These are phyloP conservation scores for Exidia glandulosa DNA, from an alignment of 768 basidiomycete species.

Conservation along the genomic window DNA sequence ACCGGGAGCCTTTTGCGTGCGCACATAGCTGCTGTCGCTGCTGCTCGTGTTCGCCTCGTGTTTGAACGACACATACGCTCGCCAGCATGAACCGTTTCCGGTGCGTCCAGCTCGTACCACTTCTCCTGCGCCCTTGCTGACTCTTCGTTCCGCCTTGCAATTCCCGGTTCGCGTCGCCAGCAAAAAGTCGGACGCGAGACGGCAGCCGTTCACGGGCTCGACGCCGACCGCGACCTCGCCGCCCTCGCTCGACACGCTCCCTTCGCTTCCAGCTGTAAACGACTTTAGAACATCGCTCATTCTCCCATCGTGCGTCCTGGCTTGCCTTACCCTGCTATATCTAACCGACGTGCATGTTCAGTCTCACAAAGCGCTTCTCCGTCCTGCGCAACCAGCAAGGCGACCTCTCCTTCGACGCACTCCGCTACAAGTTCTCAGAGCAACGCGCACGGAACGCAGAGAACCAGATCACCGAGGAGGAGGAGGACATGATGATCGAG, in stretches of 20 bases:
- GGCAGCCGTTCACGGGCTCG: constrained; percentile 21
- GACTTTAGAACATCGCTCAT: constrained; percentile 84
- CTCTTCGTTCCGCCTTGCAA: constrained; percentile 11
- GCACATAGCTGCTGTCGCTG: no score
- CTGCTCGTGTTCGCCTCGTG: not conserved
- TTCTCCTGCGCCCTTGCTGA: constrained; percentile 12
- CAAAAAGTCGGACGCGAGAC: constrained; percentile 68
- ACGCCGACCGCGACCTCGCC: constrained; percentile 10
- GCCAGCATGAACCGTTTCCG: not conserved
- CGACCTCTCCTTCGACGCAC: constrained; percentile 52
- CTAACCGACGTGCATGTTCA: constrained; percentile 21
- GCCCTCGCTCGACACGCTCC: constrained; percentile 27
- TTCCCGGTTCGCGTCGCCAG: constrained; percentile 26
- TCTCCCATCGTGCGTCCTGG: constrained; percentile 63
- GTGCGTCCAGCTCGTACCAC: constrained; percentile 13
- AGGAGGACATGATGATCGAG: constrained; percentile 77
- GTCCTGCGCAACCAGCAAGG: constrained; percentile 60
- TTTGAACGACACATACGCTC: not conserved
- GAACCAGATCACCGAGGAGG: constrained; percentile 66
- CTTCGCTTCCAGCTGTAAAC: constrained; percentile 52
- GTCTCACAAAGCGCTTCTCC: constrained; percentile 74
- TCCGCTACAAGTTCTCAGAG: constrained; percentile 58
- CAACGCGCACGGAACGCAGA: constrained; percentile 61
- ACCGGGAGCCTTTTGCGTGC: no score
- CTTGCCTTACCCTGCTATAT: constrained; percentile 8